A percentile compares a stretch with the other conserved stretches of the same genome.
phyloP scores from a whole-genome alignment of 495 filamentous ascomycete species.

The Aspergillus asperescens region DNA sequence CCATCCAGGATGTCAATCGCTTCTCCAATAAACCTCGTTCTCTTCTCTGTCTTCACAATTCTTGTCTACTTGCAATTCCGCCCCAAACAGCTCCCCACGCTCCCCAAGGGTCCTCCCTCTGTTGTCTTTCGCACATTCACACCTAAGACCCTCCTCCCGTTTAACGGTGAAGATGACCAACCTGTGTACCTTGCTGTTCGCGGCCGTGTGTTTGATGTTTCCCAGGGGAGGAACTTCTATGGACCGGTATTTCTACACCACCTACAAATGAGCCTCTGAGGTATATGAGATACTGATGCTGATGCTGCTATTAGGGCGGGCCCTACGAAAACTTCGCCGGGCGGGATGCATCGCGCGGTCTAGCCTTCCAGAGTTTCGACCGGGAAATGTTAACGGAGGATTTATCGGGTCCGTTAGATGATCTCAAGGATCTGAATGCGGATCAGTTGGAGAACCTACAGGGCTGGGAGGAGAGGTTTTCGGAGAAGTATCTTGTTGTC shows the following conservation, averaged over 20 bases:
- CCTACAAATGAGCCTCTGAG: not conserved
- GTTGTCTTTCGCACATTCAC: conserved; percentile 90
- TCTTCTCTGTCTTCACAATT: conserved; percentile 63
- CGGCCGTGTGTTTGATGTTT: conserved; percentile 82
- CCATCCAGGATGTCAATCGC: conserved; percentile 51
- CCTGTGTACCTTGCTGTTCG: conserved; percentile 84
- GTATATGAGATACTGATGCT: not conserved
- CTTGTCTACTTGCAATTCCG: conserved; percentile 64
- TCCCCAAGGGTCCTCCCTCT: conserved; percentile 65
- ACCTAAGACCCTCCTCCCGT: conserved; percentile 76
- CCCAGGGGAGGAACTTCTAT: conserved; percentile 81
- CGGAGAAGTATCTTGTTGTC: conserved; percentile 89
- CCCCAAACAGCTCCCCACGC: conserved; percentile 51
- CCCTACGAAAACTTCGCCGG: conserved; percentile 94
- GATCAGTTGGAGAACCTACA: conserved; percentile 79
- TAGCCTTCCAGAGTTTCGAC: conserved; percentile 92
- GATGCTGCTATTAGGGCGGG: conserved; percentile 49
- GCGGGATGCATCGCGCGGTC: conserved; percentile 83
- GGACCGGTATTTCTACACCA: conserved; percentile 50
- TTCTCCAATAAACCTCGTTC: conserved; percentile 74
- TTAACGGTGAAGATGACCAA: conserved; percentile 68
- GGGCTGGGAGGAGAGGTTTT: conserved; percentile 90
- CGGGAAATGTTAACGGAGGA: conserved; percentile 95
- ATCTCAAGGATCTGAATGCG: conserved; percentile 61
- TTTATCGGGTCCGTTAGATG: conserved; percentile 79